Conservation (phyloP, 225 moss, liverwort and hornwort species). For the Polytrichum commune region DNA sequence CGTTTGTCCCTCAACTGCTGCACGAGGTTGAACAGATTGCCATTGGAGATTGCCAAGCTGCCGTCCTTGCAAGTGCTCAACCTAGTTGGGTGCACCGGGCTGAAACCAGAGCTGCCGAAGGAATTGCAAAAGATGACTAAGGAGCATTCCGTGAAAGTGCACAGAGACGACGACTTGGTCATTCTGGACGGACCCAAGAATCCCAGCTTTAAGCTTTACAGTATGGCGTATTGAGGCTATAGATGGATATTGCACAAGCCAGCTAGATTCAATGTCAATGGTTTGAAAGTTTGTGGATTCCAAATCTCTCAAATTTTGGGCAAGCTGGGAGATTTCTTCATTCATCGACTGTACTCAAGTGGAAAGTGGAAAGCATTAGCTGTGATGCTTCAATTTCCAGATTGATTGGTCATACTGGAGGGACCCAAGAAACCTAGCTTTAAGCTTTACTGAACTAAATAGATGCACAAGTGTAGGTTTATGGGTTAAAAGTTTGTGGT, state of each 20-base stretch:
- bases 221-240: constrained; percentile 34
- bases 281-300: too few species aligned
- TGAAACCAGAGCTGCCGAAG: constrained; percentile 47
- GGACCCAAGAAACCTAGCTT: constrained; percentile 47
- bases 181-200: constrained; percentile 45
- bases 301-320: too few species aligned
- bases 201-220: constrained; percentile 54
- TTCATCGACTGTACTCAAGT: too few species aligned
- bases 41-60: constrained; percentile 50
- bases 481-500: too few species aligned
- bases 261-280: too few species aligned
- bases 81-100: constrained; percentile 64
- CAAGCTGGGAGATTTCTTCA: too few species aligned
- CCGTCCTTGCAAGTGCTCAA: constrained; percentile 60
- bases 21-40: constrained; percentile 58
- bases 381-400: background rate
- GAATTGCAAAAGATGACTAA: constrained; percentile 38
- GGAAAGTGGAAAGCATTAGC: too few species aligned
- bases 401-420: constrained; percentile 41
- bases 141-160: constrained; percentile 37
- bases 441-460: constrained; percentile 24
- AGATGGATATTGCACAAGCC: too few species aligned
- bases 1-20: constrained; percentile 65
- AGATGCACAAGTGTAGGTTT: too few species aligned
- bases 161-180: constrained; percentile 43